Evolutionary conservation across 805 yeast species (phyloP).

Genomic region (Lipomyces yamadae): DNA sequence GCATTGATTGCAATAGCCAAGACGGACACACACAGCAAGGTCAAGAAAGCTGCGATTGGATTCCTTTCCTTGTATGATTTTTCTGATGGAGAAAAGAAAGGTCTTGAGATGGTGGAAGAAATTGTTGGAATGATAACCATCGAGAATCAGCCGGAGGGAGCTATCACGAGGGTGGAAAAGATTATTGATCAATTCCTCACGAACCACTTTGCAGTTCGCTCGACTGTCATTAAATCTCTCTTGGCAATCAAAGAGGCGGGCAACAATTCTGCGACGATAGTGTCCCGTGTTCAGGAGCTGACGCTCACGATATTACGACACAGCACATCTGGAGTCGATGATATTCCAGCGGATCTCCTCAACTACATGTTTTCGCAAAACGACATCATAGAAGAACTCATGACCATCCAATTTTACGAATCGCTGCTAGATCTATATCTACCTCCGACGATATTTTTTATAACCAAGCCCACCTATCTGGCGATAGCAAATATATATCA

Average conservation of each 20-base stretch:
- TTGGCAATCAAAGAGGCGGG: background rate
- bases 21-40: slow-evolving; percentile 27
- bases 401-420: slow-evolving; percentile 33
- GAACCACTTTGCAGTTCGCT: slow-evolving; percentile 2
- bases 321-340: slow-evolving; percentile 22
- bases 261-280: slow-evolving; percentile 15
- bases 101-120: slow-evolving; percentile 1
- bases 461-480: slow-evolving; percentile 17
- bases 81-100: background rate
- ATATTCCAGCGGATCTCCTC: slow-evolving; percentile 21
- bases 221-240: slow-evolving; percentile 7
- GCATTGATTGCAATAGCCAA: slow-evolving; percentile 20
- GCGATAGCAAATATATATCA: slow-evolving; percentile 17
- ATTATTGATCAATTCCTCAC: slow-evolving; percentile 20
- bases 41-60: slow-evolving; percentile 30
- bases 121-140: slow-evolving; percentile 14
- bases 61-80: slow-evolving; percentile 24
- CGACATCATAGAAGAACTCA: slow-evolving; percentile 25
- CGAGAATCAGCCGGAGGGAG: slow-evolving; percentile 28
- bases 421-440: slow-evolving; percentile 21
- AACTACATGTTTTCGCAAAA: slow-evolving; percentile 14
- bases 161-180: slow-evolving; percentile 24
- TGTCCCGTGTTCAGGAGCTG: slow-evolving; percentile 28
- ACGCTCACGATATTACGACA: slow-evolving; percentile 18
- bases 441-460: slow-evolving; percentile 27